Conservation (phyloP, 441 rosid genomes). For the Croton setiger region DNA sequence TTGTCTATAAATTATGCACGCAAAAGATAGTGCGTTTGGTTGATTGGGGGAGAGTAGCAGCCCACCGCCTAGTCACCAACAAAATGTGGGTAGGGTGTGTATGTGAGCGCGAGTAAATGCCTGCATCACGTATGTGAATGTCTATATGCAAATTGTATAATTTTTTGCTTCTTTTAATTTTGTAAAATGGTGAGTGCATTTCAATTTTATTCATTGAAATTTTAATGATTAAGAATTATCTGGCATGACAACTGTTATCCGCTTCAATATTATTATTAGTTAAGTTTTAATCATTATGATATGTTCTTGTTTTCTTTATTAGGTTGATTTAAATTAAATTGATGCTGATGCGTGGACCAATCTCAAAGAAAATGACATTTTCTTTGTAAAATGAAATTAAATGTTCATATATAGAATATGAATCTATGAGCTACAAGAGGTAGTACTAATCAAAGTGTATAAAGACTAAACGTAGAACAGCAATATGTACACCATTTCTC, state of each 20-base stretch:
- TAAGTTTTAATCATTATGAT: not conserved
- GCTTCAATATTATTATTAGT: not conserved
- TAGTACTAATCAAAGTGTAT: no score
- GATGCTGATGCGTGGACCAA: not conserved
- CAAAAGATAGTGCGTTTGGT: constrained; percentile 17
- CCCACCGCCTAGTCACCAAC: not conserved
- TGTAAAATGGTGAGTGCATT: no score
- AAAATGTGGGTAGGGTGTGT: not conserved
- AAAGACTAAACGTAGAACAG: no score
- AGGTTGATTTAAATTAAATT: not conserved
- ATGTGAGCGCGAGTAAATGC: not conserved
- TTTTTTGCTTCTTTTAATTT: not conserved
- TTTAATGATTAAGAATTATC: not conserved
- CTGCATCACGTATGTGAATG: not conserved
- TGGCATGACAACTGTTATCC: not conserved
- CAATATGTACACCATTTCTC: not conserved
- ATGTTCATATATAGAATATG: not conserved
- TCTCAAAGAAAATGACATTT: not conserved
- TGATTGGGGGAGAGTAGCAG: constrained; percentile 5
- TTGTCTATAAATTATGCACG: not conserved
- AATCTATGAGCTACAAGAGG: not conserved
- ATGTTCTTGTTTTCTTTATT: not conserved
- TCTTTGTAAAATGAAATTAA: not conserved
- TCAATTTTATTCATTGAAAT: not conserved
- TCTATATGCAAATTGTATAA: not conserved